Conservation (phyloP, 78 protist species). For the Dictyostelium purpureum region DNA sequence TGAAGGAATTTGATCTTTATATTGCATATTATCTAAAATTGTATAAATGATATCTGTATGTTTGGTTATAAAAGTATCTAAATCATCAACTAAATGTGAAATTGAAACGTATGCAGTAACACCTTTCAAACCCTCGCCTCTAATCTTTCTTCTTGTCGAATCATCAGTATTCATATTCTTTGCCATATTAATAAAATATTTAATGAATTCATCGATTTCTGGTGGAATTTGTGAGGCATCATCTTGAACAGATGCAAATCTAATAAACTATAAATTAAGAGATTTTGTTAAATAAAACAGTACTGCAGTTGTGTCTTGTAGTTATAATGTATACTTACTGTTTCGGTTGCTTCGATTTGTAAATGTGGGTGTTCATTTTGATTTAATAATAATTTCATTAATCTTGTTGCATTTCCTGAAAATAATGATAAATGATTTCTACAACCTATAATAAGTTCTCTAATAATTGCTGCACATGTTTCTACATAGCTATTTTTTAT, state of each 20-base stretch:
- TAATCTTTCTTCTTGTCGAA: background rate
- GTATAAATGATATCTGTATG: constrained; percentile 42
- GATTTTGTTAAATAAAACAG: background rate
- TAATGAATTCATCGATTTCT: constrained; percentile 32
- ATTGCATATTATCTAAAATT: constrained; percentile 74
- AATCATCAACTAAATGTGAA: constrained; percentile 30
- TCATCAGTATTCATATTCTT: constrained; percentile 20
- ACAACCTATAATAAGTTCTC: constrained; percentile 40
- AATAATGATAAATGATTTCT: constrained; percentile 36
- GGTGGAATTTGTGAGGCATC: constrained; percentile 48
- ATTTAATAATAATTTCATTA: constrained; percentile 37
- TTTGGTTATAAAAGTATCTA: constrained; percentile 42
- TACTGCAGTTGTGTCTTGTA: background rate
- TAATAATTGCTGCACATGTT: constrained; percentile 40
- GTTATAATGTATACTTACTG: background rate
- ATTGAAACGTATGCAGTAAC: constrained; percentile 51
- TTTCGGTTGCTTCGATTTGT: constrained; percentile 75
- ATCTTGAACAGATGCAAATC: constrained; percentile 34
- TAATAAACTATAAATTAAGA: constrained; percentile 31
- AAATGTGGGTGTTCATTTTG: background rate
- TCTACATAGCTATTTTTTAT: constrained; percentile 2
- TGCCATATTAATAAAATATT: constrained; percentile 59
- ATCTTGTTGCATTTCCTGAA: constrained; percentile 10
- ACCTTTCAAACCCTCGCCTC: constrained; percentile 66
- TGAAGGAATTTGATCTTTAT: constrained; percentile 70